These are phyloP conservation scores for Lodderomyces elongisporus DNA, from an alignment of 1,139 yeast genomes.

Conservation along the genomic window DNA sequence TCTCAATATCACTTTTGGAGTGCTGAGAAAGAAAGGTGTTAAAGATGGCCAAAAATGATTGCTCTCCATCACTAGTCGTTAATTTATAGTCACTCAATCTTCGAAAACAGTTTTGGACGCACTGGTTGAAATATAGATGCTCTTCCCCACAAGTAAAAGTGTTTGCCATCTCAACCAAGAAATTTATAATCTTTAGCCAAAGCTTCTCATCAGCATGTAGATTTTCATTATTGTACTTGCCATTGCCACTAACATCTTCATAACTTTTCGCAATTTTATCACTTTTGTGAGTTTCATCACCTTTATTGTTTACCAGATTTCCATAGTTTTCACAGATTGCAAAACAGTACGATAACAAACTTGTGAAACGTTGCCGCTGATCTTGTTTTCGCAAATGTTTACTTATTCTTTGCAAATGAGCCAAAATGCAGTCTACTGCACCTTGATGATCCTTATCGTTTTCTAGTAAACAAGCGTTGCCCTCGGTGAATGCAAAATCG, in stretches of 20 bases:
- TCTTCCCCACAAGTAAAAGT: no score
- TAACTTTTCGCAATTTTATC: no score
- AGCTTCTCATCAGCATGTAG: conserved; percentile 34
- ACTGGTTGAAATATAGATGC: conserved; percentile 28
- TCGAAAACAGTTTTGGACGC: conserved; percentile 50
- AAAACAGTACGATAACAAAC: conserved; percentile 16
- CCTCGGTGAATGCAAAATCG: conserved; percentile 24
- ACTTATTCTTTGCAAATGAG: conserved; percentile 18
- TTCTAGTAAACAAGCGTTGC: conserved; percentile 18
- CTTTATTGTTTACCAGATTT: conserved; percentile 12
- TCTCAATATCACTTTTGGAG: conserved; percentile 10
- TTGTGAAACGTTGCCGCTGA: conserved; percentile 20
- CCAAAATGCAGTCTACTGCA: conserved; percentile 16
- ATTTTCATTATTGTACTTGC: no score
- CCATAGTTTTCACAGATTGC: conserved; percentile 23
- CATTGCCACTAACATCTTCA: no score
- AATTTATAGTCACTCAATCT: conserved; percentile 40
- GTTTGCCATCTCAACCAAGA: conserved; percentile 20
- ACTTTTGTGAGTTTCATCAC: conserved; percentile 16
- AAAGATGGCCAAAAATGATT: conserved; percentile 47
- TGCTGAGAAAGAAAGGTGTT: conserved; percentile 42
- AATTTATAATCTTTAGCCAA: conserved; percentile 36
- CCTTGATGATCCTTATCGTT: conserved; percentile 18
- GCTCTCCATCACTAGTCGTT: conserved; percentile 23
- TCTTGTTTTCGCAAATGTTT: conserved; percentile 8